Conservation (phyloP, 73 alveolate genomes). For the Stentor roeselii region DNA sequence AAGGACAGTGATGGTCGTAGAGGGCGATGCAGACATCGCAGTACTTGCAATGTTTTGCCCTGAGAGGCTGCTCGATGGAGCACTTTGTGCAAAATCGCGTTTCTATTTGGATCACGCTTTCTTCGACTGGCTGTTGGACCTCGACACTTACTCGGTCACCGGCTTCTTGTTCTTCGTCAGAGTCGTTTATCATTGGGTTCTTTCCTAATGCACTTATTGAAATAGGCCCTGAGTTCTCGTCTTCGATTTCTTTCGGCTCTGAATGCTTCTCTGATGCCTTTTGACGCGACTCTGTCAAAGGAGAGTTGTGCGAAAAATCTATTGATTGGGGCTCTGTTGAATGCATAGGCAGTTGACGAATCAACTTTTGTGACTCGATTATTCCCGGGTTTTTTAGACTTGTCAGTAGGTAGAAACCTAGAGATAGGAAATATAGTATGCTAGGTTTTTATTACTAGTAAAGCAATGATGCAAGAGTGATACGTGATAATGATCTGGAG, state of each 20-base stretch:
- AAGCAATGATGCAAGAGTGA: neutral
- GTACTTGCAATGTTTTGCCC: constrained; percentile 56
- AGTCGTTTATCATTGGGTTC: neutral
- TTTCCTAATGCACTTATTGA: constrained; percentile 15
- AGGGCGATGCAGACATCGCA: constrained; percentile 62
- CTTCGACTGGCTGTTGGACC: neutral
- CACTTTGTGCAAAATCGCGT: constrained; percentile 64
- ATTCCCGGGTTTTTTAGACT: constrained; percentile 21
- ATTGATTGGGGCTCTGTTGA: constrained; percentile 5
- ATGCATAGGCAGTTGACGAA: neutral
- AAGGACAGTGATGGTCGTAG: constrained; percentile 74
- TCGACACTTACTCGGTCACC: neutral
- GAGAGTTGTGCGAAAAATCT: neutral
- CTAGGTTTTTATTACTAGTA: neutral
- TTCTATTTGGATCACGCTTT: constrained; percentile 25
- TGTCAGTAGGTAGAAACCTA: neutral
- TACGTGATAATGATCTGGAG: neutral
- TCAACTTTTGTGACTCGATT: neutral
- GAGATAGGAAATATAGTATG: neutral
- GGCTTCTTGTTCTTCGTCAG: constrained; percentile 12
- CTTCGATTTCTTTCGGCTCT: constrained; percentile 17
- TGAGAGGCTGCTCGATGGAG: constrained; percentile 53
- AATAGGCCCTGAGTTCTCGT: constrained; percentile 18
- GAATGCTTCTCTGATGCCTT: neutral
- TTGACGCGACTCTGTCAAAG: neutral